Conservation (phyloP, 306 rosid species). For the Casuarina glauca region DNA sequence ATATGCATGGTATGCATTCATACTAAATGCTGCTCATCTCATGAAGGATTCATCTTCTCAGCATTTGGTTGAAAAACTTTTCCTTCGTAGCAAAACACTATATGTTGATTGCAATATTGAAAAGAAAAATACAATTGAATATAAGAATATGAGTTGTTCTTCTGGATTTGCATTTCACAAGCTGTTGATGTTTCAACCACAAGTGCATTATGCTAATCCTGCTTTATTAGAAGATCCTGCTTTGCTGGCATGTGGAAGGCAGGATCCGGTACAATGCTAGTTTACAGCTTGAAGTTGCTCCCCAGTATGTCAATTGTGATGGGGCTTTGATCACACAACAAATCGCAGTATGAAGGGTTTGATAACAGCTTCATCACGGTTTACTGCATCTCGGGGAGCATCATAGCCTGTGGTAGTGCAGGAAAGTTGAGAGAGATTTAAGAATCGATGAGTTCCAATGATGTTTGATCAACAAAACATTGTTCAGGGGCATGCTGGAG, state of each 20-base stretch:
- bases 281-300: constrained; percentile 35
- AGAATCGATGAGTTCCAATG: background rate
- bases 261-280: constrained; percentile 36
- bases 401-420: background rate
- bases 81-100: constrained; percentile 41
- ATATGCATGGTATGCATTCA: background rate
- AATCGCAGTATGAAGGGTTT: constrained; percentile 5
- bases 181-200: constrained; percentile 48
- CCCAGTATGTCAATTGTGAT: background rate
- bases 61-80: constrained; percentile 12
- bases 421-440: constrained; percentile 5
- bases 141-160: constrained; percentile 45
- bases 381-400: background rate
- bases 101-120: constrained; percentile 30
- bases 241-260: constrained; percentile 28
- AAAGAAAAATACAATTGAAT: background rate
- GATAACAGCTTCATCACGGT: background rate
- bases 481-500: background rate
- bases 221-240: constrained; percentile 26
- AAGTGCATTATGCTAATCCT: constrained; percentile 43
- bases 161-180: constrained; percentile 33
- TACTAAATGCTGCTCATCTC: background rate
- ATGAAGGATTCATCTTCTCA: background rate
- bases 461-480: background rate
- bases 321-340: background rate